phyloP scores from a whole-genome alignment of 1,284 basidiomycete genomes.

The Clitocybe nebularis region DNA sequence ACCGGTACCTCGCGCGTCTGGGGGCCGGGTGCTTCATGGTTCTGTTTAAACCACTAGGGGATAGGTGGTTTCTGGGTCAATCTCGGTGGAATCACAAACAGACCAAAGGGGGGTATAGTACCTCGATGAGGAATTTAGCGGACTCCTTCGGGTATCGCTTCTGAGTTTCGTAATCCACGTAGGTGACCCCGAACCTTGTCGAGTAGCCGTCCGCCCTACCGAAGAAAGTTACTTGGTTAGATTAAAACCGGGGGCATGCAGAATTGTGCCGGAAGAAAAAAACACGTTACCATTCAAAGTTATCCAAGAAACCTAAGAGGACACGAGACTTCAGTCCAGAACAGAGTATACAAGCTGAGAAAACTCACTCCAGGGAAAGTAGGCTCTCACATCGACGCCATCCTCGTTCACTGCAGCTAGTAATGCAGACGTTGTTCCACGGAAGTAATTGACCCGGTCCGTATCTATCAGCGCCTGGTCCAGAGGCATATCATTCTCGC shows the following conservation, averaged over 20 bases:
- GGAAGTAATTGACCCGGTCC: constrained; percentile 70
- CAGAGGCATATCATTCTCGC: constrained; percentile 55
- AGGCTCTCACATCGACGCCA: constrained; percentile 64
- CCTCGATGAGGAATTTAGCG: constrained; percentile 50
- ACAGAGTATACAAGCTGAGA: neutral
- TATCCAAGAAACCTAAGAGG: constrained; percentile 56
- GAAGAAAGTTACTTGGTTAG: neutral
- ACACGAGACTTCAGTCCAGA: neutral
- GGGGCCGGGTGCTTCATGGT: constrained; percentile 18
- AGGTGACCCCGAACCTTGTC: constrained; percentile 64
- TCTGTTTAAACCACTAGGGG: constrained; percentile 29
- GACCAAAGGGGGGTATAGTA: constrained; percentile 11
- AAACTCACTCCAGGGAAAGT: constrained; percentile 70
- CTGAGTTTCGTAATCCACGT: constrained; percentile 72
- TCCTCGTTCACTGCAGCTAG: constrained; percentile 61
- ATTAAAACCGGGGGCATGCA: neutral
- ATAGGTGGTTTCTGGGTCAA: constrained; percentile 2
- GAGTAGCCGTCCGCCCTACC: constrained; percentile 56
- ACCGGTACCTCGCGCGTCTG: constrained; percentile 9
- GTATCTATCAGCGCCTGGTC: constrained; percentile 61
- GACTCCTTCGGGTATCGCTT: constrained; percentile 69
- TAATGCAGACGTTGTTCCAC: constrained; percentile 61
- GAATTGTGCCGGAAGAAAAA: too few relatives aligned
- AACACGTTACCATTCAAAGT: constrained; percentile 62
- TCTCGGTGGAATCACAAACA: neutral